phyloP scores from a whole-genome alignment of 2,329 filamentous ascomycete species.

The Ustulina deusta region DNA sequence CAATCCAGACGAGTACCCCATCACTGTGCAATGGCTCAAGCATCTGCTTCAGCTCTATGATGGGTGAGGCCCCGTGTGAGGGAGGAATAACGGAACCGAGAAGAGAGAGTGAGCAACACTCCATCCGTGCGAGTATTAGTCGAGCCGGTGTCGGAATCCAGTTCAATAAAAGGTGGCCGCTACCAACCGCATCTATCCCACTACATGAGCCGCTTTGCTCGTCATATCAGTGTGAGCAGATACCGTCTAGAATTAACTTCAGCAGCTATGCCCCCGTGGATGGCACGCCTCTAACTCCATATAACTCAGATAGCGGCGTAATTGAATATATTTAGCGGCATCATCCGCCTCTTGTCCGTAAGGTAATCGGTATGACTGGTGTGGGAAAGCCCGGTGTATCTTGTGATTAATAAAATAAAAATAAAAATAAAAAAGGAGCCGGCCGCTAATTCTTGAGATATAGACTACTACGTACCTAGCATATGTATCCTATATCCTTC shows the following conservation, averaged over 20 bases:
- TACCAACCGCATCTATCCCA: neutral
- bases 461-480: too few species aligned
- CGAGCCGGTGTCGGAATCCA: neutral
- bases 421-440: too few species aligned
- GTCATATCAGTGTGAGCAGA: neutral
- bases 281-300: conserved; percentile 1
- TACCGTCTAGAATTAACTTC: neutral
- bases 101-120: neutral
- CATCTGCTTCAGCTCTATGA: neutral
- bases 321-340: neutral
- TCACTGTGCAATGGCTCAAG: neutral
- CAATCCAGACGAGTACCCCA: neutral
- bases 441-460: too few species aligned
- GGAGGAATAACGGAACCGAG: neutral
- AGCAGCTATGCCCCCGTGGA: neutral
- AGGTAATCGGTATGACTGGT: too few species aligned
- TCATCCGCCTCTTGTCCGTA: too few species aligned
- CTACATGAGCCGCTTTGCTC: neutral
- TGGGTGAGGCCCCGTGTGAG: neutral
- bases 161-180: neutral
- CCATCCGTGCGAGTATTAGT: neutral
- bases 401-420: too few species aligned
- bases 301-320: neutral
- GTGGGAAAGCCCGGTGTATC: too few species aligned
- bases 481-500: too few species aligned